Base-by-base conservation (phyloP, 305 asterid species). In the Solanum chacoense region DNA sequence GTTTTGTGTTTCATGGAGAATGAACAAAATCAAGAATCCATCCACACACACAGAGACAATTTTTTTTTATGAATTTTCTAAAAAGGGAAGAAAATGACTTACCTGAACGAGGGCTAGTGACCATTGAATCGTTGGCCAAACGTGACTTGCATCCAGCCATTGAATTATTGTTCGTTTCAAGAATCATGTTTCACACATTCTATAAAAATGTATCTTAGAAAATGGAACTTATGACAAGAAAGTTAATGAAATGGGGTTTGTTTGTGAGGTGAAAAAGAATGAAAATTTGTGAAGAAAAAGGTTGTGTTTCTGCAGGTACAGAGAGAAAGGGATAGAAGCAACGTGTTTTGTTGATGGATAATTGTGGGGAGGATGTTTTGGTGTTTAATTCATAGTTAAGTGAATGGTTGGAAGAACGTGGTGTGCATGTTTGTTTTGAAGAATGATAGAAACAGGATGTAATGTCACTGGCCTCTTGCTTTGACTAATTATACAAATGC, bases 21-120 rank as follows among this genome's bases (percentile, higher is more conserved):
- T 8, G 67, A 40, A 78, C 63, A 38, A 24, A 38, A 40, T 26
- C 88, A 55, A 26, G 81, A 63, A 45, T 85, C 37, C 20, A 35
- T 24, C 29, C 40, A 28, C 72, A 63, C 69, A 20, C 69, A 20
- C 69, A 59, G 12, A 18, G 20, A 16, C 3, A 45, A 45, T 2
- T 55, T 7, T 7, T 6, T 55, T 55, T 7, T 20, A 26, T 20
- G 67, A 55, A 7, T 55, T 72, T 42, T 72, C 69, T 37, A 20
- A 18, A 34, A 87, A n/a, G 26, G 29, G 16, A 77, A 35, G 78
- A 28, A 37, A 69, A 28, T 75, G 83, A 11, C 91, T 88, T 93
- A 91, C 96, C 96, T 89, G 96, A 90, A 63, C 32, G 88, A 89
- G 91, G 88, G n/a, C 40, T 86, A 59, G 90, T 38, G 22, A 86